Base-by-base conservation (phyloP, 2,329 filamentous ascomycete species). In the Verticillium alfalfae region DNA sequence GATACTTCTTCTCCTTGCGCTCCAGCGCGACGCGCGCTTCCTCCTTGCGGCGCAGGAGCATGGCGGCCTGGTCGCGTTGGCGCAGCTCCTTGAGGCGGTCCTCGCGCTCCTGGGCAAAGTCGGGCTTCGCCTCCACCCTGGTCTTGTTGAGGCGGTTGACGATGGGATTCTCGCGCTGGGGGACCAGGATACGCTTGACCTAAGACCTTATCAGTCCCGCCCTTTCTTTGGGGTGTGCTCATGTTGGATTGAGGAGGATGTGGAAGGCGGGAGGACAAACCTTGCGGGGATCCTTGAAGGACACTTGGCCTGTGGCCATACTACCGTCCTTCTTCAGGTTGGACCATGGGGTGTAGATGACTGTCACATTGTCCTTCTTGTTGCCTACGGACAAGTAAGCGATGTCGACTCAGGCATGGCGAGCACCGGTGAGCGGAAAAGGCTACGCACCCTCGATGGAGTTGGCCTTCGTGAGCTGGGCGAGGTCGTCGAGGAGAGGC, bases 131-230 rank as follows among this genome's bases (percentile, higher is more conserved):
- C 78, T 98, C 94, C 38, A 91, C 86, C 68, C 90, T 92, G 39
- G 95, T 99, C 83, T 98, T 99, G 81, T 97, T 98, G 66, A 99
- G 85, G n/a, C 95, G 88, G 79, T 99, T 99, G 79, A 99, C 87
- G 70, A 97, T 92, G 58, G 88, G 79, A 75, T 99, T 99, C 73
- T 96, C 91, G 59, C 94, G 86, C 71, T 88, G 84, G 12, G 87
- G 75, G 16, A 99, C 90, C 62, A 96, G 86, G 62, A 97, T 80
- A 67, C 89, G 88, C 78, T 90, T 93, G 66, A 97, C 93, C 79
- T 89, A 5, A 31, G 26, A 5, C 4, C 3, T 5, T 31, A 5
- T 31, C 26, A 31, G 26, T 4, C 26, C 26, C 26, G 26, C 26
- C 26, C 26, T 31, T 4, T 31, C 26, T 31, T 31, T 4, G 68